These are phyloP conservation scores for Geotrichum fermentans DNA, from an alignment of 1,139 yeast species.

Conservation along the genomic window DNA sequence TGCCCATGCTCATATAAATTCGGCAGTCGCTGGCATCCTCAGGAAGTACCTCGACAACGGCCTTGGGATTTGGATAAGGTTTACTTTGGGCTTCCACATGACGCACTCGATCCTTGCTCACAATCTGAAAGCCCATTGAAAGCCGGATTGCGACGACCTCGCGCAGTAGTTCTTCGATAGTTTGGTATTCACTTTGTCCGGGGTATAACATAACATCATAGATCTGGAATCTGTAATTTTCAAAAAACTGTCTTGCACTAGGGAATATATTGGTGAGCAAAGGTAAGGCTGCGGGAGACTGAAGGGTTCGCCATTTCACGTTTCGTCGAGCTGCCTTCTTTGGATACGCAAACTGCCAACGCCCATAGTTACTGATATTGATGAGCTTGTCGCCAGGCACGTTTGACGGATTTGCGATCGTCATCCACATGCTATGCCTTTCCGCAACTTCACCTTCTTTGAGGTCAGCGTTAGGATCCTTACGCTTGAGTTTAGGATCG, in stretches of 20 bases:
- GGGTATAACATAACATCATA: slow-evolving; percentile 59
- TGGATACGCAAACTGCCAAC: slow-evolving; percentile 91
- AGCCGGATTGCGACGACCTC: slow-evolving; percentile 85
- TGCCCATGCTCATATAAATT: slow-evolving; percentile 69
- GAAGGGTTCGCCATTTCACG: slow-evolving; percentile 87
- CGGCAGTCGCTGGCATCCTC: slow-evolving; percentile 45
- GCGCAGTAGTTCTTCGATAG: slow-evolving; percentile 61
- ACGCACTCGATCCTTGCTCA: slow-evolving; percentile 62
- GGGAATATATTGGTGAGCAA: slow-evolving; percentile 76
- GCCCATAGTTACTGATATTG: slow-evolving; percentile 44
- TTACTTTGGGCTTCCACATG: slow-evolving; percentile 55
- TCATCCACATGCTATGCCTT: slow-evolving; percentile 29
- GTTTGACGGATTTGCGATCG: slow-evolving; percentile 33
- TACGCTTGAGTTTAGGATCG: not conserved
- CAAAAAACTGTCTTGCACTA: slow-evolving; percentile 51
- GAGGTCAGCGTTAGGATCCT: not conserved
- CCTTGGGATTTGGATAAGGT: slow-evolving; percentile 51
- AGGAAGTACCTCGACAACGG: slow-evolving; percentile 40
- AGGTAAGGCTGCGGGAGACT: slow-evolving; percentile 91
- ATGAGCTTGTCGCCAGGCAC: slow-evolving; percentile 24
- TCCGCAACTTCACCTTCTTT: not conserved
- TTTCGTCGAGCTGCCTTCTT: slow-evolving; percentile 56
- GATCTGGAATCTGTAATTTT: slow-evolving; percentile 46
- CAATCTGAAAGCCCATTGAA: slow-evolving; percentile 84
- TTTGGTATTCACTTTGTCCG: slow-evolving; percentile 50